Evolutionary conservation across 179 eudicot species (phyloP).

Genomic region (Silene coronaria): DNA sequence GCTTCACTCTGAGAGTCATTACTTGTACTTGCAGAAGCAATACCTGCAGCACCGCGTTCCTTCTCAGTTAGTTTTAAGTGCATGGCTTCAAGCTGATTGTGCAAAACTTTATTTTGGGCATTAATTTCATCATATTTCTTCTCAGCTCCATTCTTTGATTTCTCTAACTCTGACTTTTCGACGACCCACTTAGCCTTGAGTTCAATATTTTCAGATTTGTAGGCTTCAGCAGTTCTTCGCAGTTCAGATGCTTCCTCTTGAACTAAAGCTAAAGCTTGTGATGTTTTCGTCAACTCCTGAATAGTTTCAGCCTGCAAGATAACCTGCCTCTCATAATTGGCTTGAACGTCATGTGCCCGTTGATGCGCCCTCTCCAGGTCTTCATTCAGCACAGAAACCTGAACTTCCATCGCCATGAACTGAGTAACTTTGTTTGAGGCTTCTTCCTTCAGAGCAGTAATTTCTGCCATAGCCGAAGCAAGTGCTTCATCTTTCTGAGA

Average conservation of each 20-base stretch:
- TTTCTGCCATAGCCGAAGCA: conserved; percentile 54
- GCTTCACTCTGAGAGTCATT: conserved; percentile 40
- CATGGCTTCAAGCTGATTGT: conserved; percentile 68
- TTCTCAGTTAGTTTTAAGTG: conserved; percentile 76
- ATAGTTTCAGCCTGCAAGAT: conserved; percentile 88
- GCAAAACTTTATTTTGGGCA: conserved; percentile 89
- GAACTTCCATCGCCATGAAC: conserved; percentile 47
- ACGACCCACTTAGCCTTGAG: conserved; percentile 66
- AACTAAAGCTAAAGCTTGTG: conserved; percentile 60
- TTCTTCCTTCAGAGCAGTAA: conserved; percentile 58
- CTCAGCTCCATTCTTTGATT: conserved; percentile 55
- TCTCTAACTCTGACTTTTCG: conserved; percentile 60
- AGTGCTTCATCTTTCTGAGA: conserved; percentile 57
- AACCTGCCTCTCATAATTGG: conserved; percentile 94
- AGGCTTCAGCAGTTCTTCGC: conserved; percentile 48
- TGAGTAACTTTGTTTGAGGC: conserved; percentile 48
- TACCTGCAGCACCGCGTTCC: conserved; percentile 45
- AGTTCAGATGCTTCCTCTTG: conserved; percentile 67
- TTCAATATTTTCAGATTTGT: conserved; percentile 63
- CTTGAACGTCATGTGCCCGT: conserved; percentile 60
- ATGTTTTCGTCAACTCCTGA: conserved; percentile 86
- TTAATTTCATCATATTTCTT: conserved; percentile 64
- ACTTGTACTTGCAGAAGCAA: conserved; percentile 34
- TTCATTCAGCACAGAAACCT: conserved; percentile 52
- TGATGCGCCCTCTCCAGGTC: conserved; percentile 74